Evolutionary conservation across 179 eudicot genomes (phyloP), one percentile per base, ranked within the genome.

Genomic region (Camellia oleifera): DNA sequence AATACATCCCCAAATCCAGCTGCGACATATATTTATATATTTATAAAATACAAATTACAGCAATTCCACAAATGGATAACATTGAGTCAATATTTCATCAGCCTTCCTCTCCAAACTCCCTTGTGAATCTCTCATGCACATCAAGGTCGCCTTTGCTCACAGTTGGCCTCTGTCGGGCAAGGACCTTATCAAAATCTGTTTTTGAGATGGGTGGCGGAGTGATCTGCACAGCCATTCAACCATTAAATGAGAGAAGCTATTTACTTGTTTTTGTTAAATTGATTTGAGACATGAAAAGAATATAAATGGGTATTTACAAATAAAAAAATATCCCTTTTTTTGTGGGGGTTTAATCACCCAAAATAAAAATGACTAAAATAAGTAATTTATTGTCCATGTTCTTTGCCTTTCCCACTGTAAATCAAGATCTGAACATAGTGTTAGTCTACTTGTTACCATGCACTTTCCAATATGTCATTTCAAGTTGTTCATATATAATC

Each of bases 71-170:
- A 71, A 68, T 66, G 15, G 78, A 64, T 23, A 60, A 46, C 46
- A 11, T 11, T n/a, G 64, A 56, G 48, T 77, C 15, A 23, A 56
- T 52, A 48, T 53, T 70, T 48, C 56, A 70, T 88, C 87, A 96
- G 45, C 98, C 99, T 87, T 96, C 99, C 85, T 96, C 99, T 45
- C 99, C 99, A 74, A 96, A 96, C 84, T 96, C 99, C 77, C 88
- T 82, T 1, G 98, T 96, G 84, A 96, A 96, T 85, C 92, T 90
- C 86, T 94, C 98, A 26, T 96, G 97, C 66, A 96, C 94, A 44
- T 94, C 98, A 65, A 96, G 99, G 84, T 96, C 99, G 2, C 86
- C 26, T 88, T 94, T 94, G 91, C 99, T 94, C 26, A 96, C 99
- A 23, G 99, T 96, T 79, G 97, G 99, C 84, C 88, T 91, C 82